Evolutionary conservation across 768 basidiomycete genomes (phyloP).

Genomic region (Neoboletus brunneissimus): DNA sequence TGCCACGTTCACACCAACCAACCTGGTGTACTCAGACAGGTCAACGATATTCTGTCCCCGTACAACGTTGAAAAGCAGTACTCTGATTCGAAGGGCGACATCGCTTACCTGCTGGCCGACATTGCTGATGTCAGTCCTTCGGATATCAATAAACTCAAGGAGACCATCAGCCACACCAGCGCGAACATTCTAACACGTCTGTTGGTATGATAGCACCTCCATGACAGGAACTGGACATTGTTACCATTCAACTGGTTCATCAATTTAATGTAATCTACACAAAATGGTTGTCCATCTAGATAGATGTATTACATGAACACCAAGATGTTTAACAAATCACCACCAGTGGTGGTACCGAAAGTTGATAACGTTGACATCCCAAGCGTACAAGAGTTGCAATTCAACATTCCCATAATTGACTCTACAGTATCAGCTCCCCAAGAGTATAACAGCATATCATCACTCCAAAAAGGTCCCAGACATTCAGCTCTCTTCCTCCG

Average conservation of each 20-base stretch:
- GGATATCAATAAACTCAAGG: constrained; percentile 76
- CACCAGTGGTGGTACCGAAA: not conserved
- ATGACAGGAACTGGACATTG: not conserved
- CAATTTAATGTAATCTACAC: constrained; percentile 16
- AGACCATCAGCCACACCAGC: constrained; percentile 70
- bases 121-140: constrained; percentile 84
- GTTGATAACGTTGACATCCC: not conserved
- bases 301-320: not conserved
- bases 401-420: constrained; percentile 7
- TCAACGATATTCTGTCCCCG: constrained; percentile 91
- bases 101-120: constrained; percentile 96
- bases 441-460: not conserved
- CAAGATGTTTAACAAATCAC: not conserved
- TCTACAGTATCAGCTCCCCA: constrained; percentile 4
- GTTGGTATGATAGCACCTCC: constrained; percentile 48
- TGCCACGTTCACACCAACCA: constrained; percentile 96
- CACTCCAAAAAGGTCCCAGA: not conserved
- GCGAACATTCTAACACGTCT: constrained; percentile 91
- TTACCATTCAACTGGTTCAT: constrained; percentile 53
- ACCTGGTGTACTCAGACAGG: constrained; percentile 89
- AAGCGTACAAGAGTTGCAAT: constrained; percentile 12
- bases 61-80: constrained; percentile 99
- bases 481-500: constrained; percentile 74
- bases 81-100: constrained; percentile 92
- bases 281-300: not conserved